Conservation (phyloP, 2,329 filamentous ascomycete species). For the Neurospora sp. region DNA sequence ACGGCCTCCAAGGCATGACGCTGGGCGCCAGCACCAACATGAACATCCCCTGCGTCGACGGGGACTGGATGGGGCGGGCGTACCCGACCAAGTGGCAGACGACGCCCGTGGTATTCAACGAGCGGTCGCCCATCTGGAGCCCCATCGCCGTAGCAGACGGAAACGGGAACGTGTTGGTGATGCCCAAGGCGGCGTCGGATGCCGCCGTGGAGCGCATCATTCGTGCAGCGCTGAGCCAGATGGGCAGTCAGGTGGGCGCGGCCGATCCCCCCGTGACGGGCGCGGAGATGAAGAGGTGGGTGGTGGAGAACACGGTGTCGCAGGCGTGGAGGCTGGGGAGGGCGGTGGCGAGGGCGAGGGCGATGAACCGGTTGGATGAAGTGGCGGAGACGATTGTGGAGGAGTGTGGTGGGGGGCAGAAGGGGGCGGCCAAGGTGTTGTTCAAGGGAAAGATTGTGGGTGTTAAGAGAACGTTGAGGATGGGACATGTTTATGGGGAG, state of each 20-base stretch:
- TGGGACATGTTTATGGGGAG: conserved; percentile 50
- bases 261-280: conserved; percentile 40
- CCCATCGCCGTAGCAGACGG: conserved; percentile 40
- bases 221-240: conserved; percentile 41
- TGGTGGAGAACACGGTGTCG: conserved; percentile 41
- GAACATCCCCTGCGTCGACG: conserved; percentile 40
- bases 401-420: conserved; percentile 33
- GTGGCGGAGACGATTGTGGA: conserved; percentile 49
- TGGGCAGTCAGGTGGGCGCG: conserved; percentile 42
- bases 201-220: conserved; percentile 38
- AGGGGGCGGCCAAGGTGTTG: conserved; percentile 31
- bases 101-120: conserved; percentile 40
- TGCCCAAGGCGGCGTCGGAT: conserved; percentile 38
- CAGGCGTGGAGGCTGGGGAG: conserved; percentile 50
- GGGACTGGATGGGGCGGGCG: conserved; percentile 47
- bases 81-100: conserved; percentile 47
- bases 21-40: conserved; percentile 44
- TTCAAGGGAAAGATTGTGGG: conserved; percentile 55
- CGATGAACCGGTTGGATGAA: conserved; percentile 37
- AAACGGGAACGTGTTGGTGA: conserved; percentile 39
- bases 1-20: conserved; percentile 49
- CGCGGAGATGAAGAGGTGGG: conserved; percentile 39
- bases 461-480: conserved; percentile 45
- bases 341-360: conserved; percentile 41
- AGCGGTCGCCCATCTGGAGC: conserved; percentile 33